Conservation (phyloP, 1,284 basidiomycete species). For the Ustilago trichophora region DNA sequence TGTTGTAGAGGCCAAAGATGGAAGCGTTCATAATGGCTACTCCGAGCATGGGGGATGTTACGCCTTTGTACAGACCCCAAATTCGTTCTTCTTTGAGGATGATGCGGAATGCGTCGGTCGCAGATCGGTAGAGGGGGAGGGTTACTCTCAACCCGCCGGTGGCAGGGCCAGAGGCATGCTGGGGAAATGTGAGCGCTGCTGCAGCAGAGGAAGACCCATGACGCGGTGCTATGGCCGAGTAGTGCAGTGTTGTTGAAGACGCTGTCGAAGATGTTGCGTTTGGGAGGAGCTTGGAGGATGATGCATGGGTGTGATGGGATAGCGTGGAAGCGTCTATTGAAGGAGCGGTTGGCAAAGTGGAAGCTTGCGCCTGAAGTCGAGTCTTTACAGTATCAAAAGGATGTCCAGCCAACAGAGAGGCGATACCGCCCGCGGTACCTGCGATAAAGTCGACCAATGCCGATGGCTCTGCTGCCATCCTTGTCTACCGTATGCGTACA, state of each 20-base stretch:
- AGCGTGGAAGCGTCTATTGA: too few relatives aligned
- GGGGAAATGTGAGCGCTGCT: too few relatives aligned
- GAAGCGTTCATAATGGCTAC: slow-evolving; percentile 64
- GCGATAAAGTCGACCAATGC: slow-evolving; percentile 61
- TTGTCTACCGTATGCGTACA: not conserved
- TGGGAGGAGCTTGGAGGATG: too few relatives aligned
- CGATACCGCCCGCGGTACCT: slow-evolving; percentile 59
- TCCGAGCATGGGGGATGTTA: slow-evolving; percentile 57
- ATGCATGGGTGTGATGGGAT: too few relatives aligned
- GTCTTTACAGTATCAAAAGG: slow-evolving; percentile 65
- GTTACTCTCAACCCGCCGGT: slow-evolving; percentile 3
- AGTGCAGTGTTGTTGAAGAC: too few relatives aligned
- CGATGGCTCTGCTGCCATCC: slow-evolving; percentile 16
- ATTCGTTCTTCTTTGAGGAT: slow-evolving; percentile 55
- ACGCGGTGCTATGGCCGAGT: too few relatives aligned
- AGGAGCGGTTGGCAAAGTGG: too few relatives aligned
- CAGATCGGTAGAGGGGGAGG: slow-evolving; percentile 38
- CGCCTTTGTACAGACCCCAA: slow-evolving; percentile 58
- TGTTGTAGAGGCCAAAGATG: slow-evolving; percentile 57
- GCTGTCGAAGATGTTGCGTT: too few relatives aligned
- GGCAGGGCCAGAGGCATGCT: too few relatives aligned
- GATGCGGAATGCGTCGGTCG: slow-evolving; percentile 54
- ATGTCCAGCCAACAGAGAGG: slow-evolving; percentile 54
- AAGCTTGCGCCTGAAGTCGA: slow-evolving; percentile 49
- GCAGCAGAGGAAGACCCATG: too few relatives aligned